A percentile compares a stretch with the other conserved stretches of the same genome.
Evolutionary conservation across 345 rosid genomes (phyloP).

Genomic region (Salix suchowensis): DNA sequence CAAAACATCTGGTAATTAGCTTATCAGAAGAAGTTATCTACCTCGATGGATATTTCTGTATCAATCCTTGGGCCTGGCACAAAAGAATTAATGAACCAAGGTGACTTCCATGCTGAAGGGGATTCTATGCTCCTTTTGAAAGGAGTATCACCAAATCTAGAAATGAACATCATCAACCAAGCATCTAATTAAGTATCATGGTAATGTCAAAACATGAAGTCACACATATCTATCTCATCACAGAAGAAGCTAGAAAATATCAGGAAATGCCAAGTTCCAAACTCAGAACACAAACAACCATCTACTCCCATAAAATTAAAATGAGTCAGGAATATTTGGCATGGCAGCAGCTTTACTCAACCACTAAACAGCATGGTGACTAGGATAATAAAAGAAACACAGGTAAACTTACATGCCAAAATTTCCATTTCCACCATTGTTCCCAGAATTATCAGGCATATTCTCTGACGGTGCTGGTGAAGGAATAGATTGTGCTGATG

Average conservation of each 20-base stretch:
- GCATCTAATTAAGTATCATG: not conserved
- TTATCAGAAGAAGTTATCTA: constrained; percentile 15
- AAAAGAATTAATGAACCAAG: constrained; percentile 81
- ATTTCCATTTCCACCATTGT: constrained; percentile 47
- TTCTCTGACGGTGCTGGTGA: constrained; percentile 39
- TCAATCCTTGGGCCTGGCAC: constrained; percentile 74
- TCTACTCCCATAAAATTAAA: not conserved
- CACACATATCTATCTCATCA: not conserved
- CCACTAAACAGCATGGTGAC: not conserved
- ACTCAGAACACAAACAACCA: not conserved
- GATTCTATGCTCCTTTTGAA: constrained; percentile 81
- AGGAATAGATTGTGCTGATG: constrained; percentile 27
- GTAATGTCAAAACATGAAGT: not conserved
- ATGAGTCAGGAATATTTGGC: not conserved
- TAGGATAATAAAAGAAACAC: not conserved
- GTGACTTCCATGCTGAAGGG: constrained; percentile 98
- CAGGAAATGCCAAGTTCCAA: not conserved
- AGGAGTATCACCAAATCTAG: constrained; percentile 86
- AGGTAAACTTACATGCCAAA: constrained; percentile 55
- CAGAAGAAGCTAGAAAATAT: not conserved
- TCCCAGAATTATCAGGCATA: constrained; percentile 25
- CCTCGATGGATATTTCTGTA: constrained; percentile 90
- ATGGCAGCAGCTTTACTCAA: not conserved
- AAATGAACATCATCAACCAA: constrained; percentile 16
- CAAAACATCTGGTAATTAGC: not conserved